Base-by-base conservation (phyloP, 495 filamentous ascomycete genomes). In the Hyphodiscus hymeniophilus region DNA sequence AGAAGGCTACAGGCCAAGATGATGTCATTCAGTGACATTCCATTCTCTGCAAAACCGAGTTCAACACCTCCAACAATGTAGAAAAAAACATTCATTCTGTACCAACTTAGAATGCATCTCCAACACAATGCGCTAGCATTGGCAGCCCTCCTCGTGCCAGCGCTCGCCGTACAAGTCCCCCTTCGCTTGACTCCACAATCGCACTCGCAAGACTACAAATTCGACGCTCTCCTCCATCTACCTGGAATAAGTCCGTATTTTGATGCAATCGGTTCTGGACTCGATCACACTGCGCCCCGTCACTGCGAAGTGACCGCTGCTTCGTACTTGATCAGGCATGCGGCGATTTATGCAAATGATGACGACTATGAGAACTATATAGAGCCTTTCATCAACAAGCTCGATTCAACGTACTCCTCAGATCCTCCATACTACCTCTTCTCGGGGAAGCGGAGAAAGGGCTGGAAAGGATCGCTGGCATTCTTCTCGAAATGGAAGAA, bases 301-400 rank as follows among this genome's bases (percentile, higher is more conserved):
- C 26, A 40, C 17, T 51, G 48, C 18, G 39, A 52, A 24, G 48
- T 45, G 6, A 51, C 48, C 13, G 38, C 46, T 16, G 55, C 55
- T 8, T 47, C 50, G 21, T 57, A 57, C 33, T 47, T 57, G 3
- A 30, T 57, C 10, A 46, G 55, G 10, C 50, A 57, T 36, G 47
- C 55, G 3, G 46, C 55, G 13, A 57, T 57, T 7, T 54, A 53
- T 41, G 50, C 50, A 30, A 57, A 57, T 39, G 55, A 57, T 18
- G 38, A 47, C 28, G 50, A 57, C 26, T 57, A 48, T 18, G 46
- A 57, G 30, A 26, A 13, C 13, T 57, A 50, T 35, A 53, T 57
- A 3, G 32, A 48, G 24, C 50, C 50, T 10, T 48, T 57, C 39
- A 15, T 57, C 8, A 38, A 44, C 38, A 57, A 57, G 35, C 50